Base-by-base conservation (phyloP, 2,329 filamentous ascomycete species). In the Juglanconis juglandina region DNA sequence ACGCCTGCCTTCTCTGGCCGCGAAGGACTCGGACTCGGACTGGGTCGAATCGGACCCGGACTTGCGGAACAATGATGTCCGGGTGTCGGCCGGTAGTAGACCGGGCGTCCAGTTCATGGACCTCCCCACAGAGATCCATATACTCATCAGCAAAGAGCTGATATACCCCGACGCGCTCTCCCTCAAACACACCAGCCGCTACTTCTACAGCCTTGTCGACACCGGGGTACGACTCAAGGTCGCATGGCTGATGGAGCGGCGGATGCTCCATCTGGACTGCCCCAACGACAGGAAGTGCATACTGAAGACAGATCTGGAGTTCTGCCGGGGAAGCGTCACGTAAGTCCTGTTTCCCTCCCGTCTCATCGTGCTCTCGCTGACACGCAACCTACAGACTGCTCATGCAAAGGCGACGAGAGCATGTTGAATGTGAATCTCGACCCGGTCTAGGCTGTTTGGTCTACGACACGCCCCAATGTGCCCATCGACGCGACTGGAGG, bases 151-250 rank as follows among this genome's bases (percentile, higher is more conserved):
- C 37, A 70, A 77, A 10, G 76, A 83, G 57, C 83, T 91, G 61
- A 81, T 81, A 37, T 91, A 91, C 63, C 88, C 88, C 0, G 88
- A 91, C 63, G 88, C 88, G 0, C 79, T 91, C 1, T 87, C 87
- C 0, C 75, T 91, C 14, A 90, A 90, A 68, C 87, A 90, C 69
- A 83, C 83, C 24, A 86, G 76, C 68, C 79, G 80, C 60, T 79
- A 88, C 68, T 87, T 91, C 70, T 87, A 86, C 73, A 67, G 71
- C 52, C 72, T 89, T 1, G 86, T 90, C 63, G 80, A 87, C 70
- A 91, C 88, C 0, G 86, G 85, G 41, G 76, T 90, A 35, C 72
- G 78, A 34, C 76, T 90, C 49, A 90, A 90, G 69, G 81, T 91
- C 11, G 81, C 83, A 60, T 91, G 88, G 88, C 77, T 91, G 4